phyloP scores from a whole-genome alignment of 768 basidiomycete species.

The Rhodotorula taiwanensis region DNA sequence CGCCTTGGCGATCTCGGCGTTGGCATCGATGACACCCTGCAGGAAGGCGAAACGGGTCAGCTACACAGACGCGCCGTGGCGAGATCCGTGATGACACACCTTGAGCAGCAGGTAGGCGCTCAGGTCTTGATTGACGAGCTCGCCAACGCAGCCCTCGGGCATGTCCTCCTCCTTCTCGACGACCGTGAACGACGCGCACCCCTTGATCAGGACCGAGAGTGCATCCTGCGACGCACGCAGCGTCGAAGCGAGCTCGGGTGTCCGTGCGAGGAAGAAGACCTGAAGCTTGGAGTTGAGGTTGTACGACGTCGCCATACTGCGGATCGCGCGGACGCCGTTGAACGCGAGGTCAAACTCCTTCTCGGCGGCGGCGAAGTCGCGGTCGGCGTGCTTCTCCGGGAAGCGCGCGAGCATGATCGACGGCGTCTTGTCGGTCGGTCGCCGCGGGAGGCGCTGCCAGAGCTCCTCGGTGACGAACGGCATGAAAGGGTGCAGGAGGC shows the following conservation, averaged over 20 bases:
- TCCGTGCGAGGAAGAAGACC: constrained; percentile 70
- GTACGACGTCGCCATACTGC: constrained; percentile 82
- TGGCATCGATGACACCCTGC: constrained; percentile 83
- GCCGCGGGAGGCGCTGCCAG: constrained; percentile 89
- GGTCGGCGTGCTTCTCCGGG: constrained; percentile 52
- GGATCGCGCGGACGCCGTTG: constrained; percentile 64
- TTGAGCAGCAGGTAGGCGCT: constrained; percentile 77
- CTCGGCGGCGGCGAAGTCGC: constrained; percentile 58
- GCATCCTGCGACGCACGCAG: constrained; percentile 48
- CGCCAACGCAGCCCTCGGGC: constrained; percentile 79
- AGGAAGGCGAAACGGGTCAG: not conserved
- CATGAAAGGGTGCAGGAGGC: constrained; percentile 95
- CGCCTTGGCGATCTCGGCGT: constrained; percentile 77
- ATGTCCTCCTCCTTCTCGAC: constrained; percentile 61
- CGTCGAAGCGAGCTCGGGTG: constrained; percentile 57
- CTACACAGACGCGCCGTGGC: too few relatives aligned
- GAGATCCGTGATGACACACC: constrained; percentile 53
- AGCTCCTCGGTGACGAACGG: constrained; percentile 97
- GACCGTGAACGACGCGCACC: constrained; percentile 68
- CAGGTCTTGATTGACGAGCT: constrained; percentile 66
- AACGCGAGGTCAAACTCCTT: constrained; percentile 81
- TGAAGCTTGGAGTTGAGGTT: constrained; percentile 79
- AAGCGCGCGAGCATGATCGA: constrained; percentile 85
- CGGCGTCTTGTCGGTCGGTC: constrained; percentile 69
- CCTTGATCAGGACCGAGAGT: constrained; percentile 76